Conservation (phyloP, 129 eudicot species). For the Artemisia argyi region DNA sequence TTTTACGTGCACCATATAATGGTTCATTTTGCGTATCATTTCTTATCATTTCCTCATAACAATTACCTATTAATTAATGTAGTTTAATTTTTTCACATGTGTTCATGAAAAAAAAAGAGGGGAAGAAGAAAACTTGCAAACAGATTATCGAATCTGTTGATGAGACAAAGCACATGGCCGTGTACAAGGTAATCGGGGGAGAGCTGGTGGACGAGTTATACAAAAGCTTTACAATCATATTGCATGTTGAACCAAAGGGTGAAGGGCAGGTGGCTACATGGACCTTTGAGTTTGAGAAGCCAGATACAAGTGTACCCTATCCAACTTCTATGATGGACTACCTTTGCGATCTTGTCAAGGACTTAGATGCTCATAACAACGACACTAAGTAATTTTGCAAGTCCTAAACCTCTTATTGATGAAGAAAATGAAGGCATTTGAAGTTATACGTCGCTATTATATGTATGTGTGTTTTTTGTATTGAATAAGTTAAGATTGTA, state of each 20-base stretch:
- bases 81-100: too few relatives aligned
- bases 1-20: too few relatives aligned
- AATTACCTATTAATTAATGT: too few relatives aligned
- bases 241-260: conserved; percentile 37
- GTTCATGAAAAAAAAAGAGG: conserved; percentile 6
- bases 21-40: too few relatives aligned
- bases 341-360: conserved; percentile 22
- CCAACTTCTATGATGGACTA: conserved; percentile 36
- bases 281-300: conserved; percentile 41
- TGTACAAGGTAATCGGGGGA: conserved; percentile 53
- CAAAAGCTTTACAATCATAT: conserved; percentile 26
- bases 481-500: not conserved
- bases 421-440: not conserved
- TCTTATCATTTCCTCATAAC: too few relatives aligned
- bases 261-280: conserved; percentile 28
- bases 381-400: not conserved
- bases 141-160: conserved; percentile 34
- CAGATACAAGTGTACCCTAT: conserved; percentile 23
- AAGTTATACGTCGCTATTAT: not conserved
- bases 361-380: conserved; percentile 30
- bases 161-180: conserved; percentile 25
- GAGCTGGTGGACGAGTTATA: conserved; percentile 36
- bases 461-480: not conserved
- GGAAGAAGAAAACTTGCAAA: conserved; percentile 29
- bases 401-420: not conserved